These are phyloP conservation scores for Lentinula sp. DNA, from an alignment of 768 basidiomycete genomes.

Conservation along the genomic window DNA sequence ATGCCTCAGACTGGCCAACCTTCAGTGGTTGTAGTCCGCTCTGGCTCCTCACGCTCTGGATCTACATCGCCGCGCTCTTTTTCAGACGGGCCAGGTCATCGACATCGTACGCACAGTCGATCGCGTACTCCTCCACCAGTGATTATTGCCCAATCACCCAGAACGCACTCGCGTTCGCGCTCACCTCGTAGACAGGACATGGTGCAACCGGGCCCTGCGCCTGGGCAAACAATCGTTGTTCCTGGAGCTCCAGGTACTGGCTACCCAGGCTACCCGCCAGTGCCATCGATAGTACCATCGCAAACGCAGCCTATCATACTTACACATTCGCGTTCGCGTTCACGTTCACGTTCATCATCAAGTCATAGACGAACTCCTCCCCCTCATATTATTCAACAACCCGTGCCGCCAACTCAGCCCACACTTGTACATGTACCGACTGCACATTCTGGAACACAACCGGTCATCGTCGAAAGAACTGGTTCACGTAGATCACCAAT, in stretches of 20 bases:
- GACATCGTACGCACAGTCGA: not conserved
- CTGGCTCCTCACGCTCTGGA: not conserved
- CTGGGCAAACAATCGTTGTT: not conserved
- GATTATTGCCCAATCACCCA: not conserved
- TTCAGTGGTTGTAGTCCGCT: not conserved
- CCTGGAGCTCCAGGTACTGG: not conserved
- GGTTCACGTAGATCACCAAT: not conserved
- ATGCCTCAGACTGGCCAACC: not conserved
- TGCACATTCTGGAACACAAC: not conserved
- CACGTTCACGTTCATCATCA: not conserved
- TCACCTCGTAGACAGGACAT: not conserved
- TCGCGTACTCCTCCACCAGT: conserved; percentile 4
- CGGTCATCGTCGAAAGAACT: not conserved
- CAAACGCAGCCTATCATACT: not conserved
- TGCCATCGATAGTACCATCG: not conserved
- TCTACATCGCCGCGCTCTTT: not conserved
- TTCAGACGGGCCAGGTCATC: not conserved
- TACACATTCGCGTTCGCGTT: not conserved
- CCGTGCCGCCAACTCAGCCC: not conserved
- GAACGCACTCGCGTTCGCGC: conserved; percentile 11
- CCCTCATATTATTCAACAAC: not conserved
- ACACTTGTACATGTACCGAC: conserved; percentile 1
- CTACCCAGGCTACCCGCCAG: not conserved
- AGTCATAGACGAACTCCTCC: not conserved
- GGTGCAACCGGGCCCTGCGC: not conserved